Evolutionary conservation across 495 filamentous ascomycete genomes (phyloP).

Genomic region (Physcia stellaris): DNA sequence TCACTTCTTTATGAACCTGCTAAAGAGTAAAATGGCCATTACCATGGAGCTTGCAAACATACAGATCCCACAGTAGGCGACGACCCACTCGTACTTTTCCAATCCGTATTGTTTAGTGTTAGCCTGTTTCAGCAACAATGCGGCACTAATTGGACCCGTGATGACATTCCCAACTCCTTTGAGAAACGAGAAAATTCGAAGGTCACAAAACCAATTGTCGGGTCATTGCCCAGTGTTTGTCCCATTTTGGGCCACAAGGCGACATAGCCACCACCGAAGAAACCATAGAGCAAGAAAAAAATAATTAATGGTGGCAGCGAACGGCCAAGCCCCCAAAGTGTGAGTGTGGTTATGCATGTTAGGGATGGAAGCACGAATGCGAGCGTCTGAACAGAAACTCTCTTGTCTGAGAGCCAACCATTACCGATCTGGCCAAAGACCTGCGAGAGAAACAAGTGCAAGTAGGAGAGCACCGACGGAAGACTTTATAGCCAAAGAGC

Average conservation of each 20-base stretch:
- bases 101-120: neutral
- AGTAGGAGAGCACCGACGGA: slow-evolving; percentile 21
- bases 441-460: slow-evolving; percentile 20
- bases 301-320: slow-evolving; percentile 14
- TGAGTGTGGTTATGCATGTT: slow-evolving; percentile 16
- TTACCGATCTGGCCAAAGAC: slow-evolving; percentile 22
- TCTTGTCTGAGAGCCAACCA: slow-evolving; percentile 23
- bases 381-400: slow-evolving; percentile 13
- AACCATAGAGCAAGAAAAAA: slow-evolving; percentile 23
- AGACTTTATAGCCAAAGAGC: slow-evolving; percentile 16
- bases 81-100: slow-evolving; percentile 1
- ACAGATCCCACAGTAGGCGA: slow-evolving; percentile 1
- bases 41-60: slow-evolving; percentile 2
- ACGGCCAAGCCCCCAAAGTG: slow-evolving; percentile 20
- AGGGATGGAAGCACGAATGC: slow-evolving; percentile 15
- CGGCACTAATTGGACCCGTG: slow-evolving; percentile 1
- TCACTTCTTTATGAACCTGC: too few relatives aligned
- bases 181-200: slow-evolving; percentile 17
- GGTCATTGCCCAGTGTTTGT: slow-evolving; percentile 16
- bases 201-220: slow-evolving; percentile 13
- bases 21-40: too few relatives aligned
- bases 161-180: slow-evolving; percentile 22
- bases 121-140: neutral
- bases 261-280: slow-evolving; percentile 24
- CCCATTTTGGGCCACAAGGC: slow-evolving; percentile 20